Evolutionary conservation across 2,329 filamentous ascomycete species (phyloP), one percentile per base, ranked within the genome.

Genomic region (Bisporella sp.): DNA sequence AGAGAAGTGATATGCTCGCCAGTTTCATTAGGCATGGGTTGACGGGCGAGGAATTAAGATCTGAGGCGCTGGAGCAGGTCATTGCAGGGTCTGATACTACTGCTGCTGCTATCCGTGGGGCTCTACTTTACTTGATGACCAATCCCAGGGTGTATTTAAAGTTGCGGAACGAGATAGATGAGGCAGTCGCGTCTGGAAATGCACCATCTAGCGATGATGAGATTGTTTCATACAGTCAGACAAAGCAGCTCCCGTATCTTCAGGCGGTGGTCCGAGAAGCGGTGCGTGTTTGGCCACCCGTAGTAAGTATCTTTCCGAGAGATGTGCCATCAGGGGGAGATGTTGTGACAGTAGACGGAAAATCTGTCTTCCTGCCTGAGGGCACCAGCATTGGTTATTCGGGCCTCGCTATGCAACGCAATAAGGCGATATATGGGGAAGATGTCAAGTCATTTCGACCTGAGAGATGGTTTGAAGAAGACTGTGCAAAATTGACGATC

Each of bases 51-150:
- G 55, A 62, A 51, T 52, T 52, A 1, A 49, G 55, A 32, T 48
- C 53, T 0, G 57, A 21, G 21, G 21, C 21, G 21, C 21, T 21
- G 21, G 21, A 21, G 21, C 21, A 21, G 21, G 21, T 21, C 40
- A 66, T 78, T 4, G 78, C 78, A 3, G 79, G 78, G 4, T 77
- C 76, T 0, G 79, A 82, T 53, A 80, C 76, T 1, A 79, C 77
- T 0, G 76, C 79, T 1, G 76, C 75, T 0, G 72, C 72, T 1
- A 72, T 82, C 9, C 72, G 52, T 32, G 35, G 31, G 13, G 51
- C 48, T 28, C 28, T 54, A 7, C 46, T 54, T 5, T 47, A 49
- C 31, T 41, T 55, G 33, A 42, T 52, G 12, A 54, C 47, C 11
- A 39, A 44, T 12, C 45, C 52, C 12, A 37, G 8, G 33, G 33